Conservation (phyloP, 768 basidiomycete genomes). For the Suillus americanus region DNA sequence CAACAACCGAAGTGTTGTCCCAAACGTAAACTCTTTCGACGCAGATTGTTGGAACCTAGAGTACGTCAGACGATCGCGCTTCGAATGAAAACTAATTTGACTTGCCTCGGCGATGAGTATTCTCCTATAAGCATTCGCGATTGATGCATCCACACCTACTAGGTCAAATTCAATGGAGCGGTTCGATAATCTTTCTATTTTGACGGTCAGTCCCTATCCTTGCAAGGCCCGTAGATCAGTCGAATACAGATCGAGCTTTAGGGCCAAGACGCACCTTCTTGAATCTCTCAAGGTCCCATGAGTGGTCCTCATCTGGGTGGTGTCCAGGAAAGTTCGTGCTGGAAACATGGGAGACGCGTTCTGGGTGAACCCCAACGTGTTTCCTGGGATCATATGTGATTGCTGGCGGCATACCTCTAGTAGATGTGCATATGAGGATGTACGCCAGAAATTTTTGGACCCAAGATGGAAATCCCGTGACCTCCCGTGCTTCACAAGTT, state of each 20-base stretch:
- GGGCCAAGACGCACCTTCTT: constrained; percentile 54
- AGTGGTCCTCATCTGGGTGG: constrained; percentile 79
- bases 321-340: constrained; percentile 92
- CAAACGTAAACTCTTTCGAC: constrained; percentile 91
- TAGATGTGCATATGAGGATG: not conserved
- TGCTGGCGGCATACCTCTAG: not conserved
- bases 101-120: constrained; percentile 92
- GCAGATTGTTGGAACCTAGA: constrained; percentile 85
- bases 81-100: constrained; percentile 4
- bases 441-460: not conserved
- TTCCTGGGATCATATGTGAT: constrained; percentile 40
- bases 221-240: constrained; percentile 12
- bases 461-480: not conserved
- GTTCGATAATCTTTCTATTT: constrained; percentile 77
- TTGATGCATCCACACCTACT: constrained; percentile 91
- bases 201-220: constrained; percentile 69
- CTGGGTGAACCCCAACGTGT: constrained; percentile 68
- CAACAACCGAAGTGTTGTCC: constrained; percentile 93
- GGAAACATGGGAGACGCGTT: constrained; percentile 76
- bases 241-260: constrained; percentile 6
- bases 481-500: not conserved
- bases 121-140: constrained; percentile 92
- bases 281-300: constrained; percentile 79
- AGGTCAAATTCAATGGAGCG: constrained; percentile 92
- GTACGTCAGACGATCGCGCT: constrained; percentile 3